Evolutionary conservation across 352 stramenopile species (phyloP), one percentile per base, ranked within the genome.

Genomic region (Lagenidium giganteum): DNA sequence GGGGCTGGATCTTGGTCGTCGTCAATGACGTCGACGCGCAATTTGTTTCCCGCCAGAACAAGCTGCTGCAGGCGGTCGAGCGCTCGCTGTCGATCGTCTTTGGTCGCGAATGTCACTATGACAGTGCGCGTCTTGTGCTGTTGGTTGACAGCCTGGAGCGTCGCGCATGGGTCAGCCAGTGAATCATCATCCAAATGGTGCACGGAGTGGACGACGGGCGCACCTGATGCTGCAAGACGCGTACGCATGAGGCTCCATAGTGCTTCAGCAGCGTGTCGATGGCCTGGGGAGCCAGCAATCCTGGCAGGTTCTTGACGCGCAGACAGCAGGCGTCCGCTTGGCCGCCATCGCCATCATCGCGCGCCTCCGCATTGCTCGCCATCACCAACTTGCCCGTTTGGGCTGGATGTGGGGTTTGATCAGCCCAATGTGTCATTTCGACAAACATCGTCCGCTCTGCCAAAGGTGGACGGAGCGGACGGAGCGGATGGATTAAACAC

Each of bases 281-380:
- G 13, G 70, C 67, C 8, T 73, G 49, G 3, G 44, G 32, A n/a
- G 74, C 76, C 43, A 87, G 33, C 32, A 60, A 66, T n/a, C 54
- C 45, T 29, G 74, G 70, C 11, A 87, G 46, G 51, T 81, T 79
- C 32, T 61, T 63, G 16, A 84, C 64, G 24, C 70, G 70, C 46
- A 82, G 51, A n/a, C 36, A 27, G 39, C 13, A 18, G 8, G 20
- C 20, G 24, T 23, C 12, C 7, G 13, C 16, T 7, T 9, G 17
- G 4, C 8, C 11, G 2, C 40, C 17, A 42, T 24, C 22, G 38
- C 22, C 29, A n/a, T n/a, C n/a, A n/a, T n/a, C n/a, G n/a, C 24
- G 18, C 29, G 20, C 8, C 31, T 20, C 38, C 24, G 38, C 24
- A 14, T 21, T 12, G 22, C 8, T 27, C 35, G 5, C 20, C n/a